These are phyloP conservation scores for Quercus wislizeni DNA, from an alignment of 306 rosid genomes.

Conservation along the genomic window DNA sequence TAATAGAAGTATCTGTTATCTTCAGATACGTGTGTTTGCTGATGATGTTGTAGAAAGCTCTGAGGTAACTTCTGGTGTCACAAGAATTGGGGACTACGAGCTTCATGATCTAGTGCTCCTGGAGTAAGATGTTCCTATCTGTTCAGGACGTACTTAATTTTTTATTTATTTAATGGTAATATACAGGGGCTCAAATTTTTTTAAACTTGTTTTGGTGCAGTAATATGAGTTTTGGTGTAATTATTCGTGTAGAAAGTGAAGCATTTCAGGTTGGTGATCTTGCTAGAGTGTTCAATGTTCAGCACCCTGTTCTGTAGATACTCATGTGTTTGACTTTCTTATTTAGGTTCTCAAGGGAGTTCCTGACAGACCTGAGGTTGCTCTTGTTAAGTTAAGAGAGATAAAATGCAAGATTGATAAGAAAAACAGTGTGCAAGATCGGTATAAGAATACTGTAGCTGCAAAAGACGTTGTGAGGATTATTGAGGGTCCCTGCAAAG, in stretches of 20 bases:
- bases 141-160: background rate
- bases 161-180: background rate
- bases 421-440: slow-evolving; percentile 78
- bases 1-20: slow-evolving; percentile 22
- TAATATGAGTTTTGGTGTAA: slow-evolving; percentile 85
- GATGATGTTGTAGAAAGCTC: slow-evolving; percentile 99
- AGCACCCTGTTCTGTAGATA: background rate
- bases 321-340: slow-evolving; percentile 20
- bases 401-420: slow-evolving; percentile 87
- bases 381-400: slow-evolving; percentile 81
- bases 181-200: background rate
- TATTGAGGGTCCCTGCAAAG: slow-evolving; percentile 86
- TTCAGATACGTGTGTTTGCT: slow-evolving; percentile 91
- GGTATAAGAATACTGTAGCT: slow-evolving; percentile 66
- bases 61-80: slow-evolving; percentile 91
- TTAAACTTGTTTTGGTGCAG: slow-evolving; percentile 52
- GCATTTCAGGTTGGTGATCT: slow-evolving; percentile 78
- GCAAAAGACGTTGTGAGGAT: slow-evolving; percentile 87
- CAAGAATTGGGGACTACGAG: slow-evolving; percentile 91
- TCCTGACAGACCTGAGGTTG: slow-evolving; percentile 88
- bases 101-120: slow-evolving; percentile 96
- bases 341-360: slow-evolving; percentile 90
- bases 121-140: slow-evolving; percentile 55
- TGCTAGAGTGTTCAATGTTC: background rate
- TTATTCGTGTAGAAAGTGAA: slow-evolving; percentile 94